Evolutionary conservation across 2,329 filamentous ascomycete genomes (phyloP).

Genomic region (Colletotrichum destructivum): DNA sequence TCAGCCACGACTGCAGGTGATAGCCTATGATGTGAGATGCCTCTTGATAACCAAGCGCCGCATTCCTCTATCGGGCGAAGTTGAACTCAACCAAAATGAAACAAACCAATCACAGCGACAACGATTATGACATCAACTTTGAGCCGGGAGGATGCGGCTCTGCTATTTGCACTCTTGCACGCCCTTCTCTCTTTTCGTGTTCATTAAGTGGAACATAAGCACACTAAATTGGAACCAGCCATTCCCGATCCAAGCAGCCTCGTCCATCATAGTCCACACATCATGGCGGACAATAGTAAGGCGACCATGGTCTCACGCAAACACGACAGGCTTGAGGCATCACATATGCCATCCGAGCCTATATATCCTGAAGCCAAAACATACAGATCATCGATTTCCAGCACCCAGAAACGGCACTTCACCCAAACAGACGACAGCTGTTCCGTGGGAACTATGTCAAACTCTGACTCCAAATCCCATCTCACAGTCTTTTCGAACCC

Average conservation of each 20-base stretch:
- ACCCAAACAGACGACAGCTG: background rate
- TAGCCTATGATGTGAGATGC: background rate
- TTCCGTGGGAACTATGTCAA: conserved; percentile 18
- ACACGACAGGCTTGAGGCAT: background rate
- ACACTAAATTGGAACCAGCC: background rate
- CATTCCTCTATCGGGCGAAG: background rate
- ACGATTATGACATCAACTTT: background rate
- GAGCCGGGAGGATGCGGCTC: background rate
- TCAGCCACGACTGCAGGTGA: background rate
- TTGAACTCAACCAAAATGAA: background rate
- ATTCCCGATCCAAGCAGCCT: background rate
- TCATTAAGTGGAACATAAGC: background rate
- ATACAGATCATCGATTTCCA: background rate
- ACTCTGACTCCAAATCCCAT: conserved; percentile 9
- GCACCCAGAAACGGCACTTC: background rate
- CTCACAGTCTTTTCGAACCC: conserved; percentile 1
- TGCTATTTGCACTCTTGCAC: background rate
- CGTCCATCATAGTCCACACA: background rate
- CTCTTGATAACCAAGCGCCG: background rate
- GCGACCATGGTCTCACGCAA: conserved; percentile 1
- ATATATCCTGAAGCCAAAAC: background rate
- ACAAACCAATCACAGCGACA: background rate
- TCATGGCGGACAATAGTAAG: background rate
- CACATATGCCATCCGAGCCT: background rate
- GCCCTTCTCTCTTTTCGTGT: background rate